A percentile compares a stretch with the other conserved stretches of the same genome.
These are phyloP conservation scores for Syzygium malaccense DNA, from an alignment of 441 rosid genomes.

Conservation along the genomic window DNA sequence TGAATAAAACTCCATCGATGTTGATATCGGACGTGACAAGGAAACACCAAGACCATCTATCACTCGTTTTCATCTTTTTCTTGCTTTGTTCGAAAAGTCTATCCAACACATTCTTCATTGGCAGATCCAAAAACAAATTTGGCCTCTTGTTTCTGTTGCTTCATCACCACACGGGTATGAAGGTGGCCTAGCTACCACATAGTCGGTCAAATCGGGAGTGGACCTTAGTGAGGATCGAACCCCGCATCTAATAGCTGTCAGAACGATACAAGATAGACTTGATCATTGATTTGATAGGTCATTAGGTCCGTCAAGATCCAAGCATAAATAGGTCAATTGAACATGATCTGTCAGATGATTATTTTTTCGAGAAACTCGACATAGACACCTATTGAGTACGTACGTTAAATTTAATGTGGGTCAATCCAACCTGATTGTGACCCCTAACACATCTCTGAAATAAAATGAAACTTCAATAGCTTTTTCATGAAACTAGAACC, in stretches of 20 bases:
- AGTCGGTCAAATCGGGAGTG: neutral
- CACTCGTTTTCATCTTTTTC: neutral
- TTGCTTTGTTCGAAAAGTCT: neutral
- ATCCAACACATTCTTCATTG: neutral
- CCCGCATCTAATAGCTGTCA: neutral
- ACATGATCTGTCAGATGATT: neutral
- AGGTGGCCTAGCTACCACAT: neutral
- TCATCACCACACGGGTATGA: neutral
- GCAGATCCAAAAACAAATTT: neutral
- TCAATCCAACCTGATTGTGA: neutral
- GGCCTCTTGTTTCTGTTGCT: neutral
- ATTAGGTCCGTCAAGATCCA: neutral
- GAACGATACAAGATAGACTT: neutral
- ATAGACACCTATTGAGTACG: neutral
- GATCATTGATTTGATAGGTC: neutral
- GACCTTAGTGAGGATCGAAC: neutral
- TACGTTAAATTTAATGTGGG: neutral
- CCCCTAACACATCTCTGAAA: too few relatives aligned
- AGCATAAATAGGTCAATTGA: neutral
- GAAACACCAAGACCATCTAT: neutral
- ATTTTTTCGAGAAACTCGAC: neutral
- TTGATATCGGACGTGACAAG: neutral
- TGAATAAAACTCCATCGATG: neutral
- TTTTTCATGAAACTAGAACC: neutral
- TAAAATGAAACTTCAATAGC: neutral